Base-by-base conservation (phyloP, 2,329 filamentous ascomycete species). In the Dissoconium aciculare region DNA sequence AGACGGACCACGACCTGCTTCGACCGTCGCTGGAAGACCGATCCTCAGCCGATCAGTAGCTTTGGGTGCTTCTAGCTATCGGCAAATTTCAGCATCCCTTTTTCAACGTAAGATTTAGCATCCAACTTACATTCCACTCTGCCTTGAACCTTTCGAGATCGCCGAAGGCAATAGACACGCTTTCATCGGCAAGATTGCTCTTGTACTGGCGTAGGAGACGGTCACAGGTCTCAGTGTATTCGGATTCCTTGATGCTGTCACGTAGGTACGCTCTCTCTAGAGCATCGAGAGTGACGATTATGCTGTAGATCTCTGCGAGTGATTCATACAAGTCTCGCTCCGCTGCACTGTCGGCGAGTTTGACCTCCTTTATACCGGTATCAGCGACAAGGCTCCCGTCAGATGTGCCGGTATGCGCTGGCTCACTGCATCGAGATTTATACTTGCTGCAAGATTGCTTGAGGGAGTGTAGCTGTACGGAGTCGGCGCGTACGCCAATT, bases 201-300 rank as follows among this genome's bases (percentile, higher is more conserved):
- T 87, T 92, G 65, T 98, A 98, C 60, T 98, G 89, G 58, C 93
- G 91, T 46, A 98, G 59, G 36, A 93, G 71, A 23, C 89, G 74
- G 51, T 85, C 81, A 64, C 91, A 98, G 42, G 89, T 93, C 52
- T 95, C 89, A 1, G 85, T 92, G 56, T 98, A 98, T 49, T 94
- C 87, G 31, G 69, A 67, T 57, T 95, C 89, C 4, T 79, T 72
- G 30, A 98, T 78, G 13, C 84, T 87, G 64, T 98, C 89, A 51
- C 93, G 91, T 23, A 98, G 71, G 51, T 93, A 98, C 1, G 87
- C 91, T 55, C 91, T 93, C 51, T 98, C 89, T 2, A 98, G 70
- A 41, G 91, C 84, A 52, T 98, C 89, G 3, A 98, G 66, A 0
- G 89, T 95, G 38, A 94, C 71, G 21, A 98, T 87, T 43, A 98